Conservation (phyloP, 495 filamentous ascomycete species). For the Lophium mytilinum region DNA sequence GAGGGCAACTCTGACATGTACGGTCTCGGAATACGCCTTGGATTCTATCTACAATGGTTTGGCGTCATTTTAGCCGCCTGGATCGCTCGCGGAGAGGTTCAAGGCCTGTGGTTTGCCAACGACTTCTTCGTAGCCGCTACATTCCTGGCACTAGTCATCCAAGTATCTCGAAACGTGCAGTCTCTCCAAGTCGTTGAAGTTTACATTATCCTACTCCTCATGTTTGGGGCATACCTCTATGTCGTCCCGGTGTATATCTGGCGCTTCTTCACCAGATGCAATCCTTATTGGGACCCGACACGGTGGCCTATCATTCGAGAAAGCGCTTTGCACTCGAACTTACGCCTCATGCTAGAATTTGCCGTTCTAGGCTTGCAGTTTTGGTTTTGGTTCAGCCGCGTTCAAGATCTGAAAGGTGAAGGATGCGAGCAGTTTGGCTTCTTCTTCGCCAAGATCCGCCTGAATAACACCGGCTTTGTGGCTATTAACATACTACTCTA, state of each 20-base stretch:
- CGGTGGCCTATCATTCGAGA: slow-evolving; percentile 10
- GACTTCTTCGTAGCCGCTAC: slow-evolving; percentile 18
- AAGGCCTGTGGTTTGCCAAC: slow-evolving; percentile 11
- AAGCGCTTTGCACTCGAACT: slow-evolving; percentile 3
- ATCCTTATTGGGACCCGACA: slow-evolving; percentile 26
- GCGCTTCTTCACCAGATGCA: slow-evolving; percentile 27
- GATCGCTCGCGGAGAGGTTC: slow-evolving; percentile 19
- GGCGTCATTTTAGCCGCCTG: slow-evolving; percentile 22
- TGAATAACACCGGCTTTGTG: slow-evolving; percentile 11
- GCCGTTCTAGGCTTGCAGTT: slow-evolving; percentile 29
- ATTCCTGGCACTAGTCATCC: slow-evolving; percentile 22
- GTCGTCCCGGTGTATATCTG: slow-evolving; percentile 31
- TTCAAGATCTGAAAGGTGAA: not conserved
- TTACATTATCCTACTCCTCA: slow-evolving; percentile 35
- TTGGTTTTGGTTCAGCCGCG: slow-evolving; percentile 36
- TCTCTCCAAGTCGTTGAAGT: slow-evolving; percentile 13
- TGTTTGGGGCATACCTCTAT: slow-evolving; percentile 30
- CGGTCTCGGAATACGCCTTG: slow-evolving; percentile 23
- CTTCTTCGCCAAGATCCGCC: slow-evolving; percentile 9
- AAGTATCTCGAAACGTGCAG: slow-evolving; percentile 4
- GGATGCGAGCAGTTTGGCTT: slow-evolving; percentile 21
- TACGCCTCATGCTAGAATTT: slow-evolving; percentile 24
- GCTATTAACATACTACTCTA: slow-evolving; percentile 13
- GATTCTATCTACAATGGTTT: slow-evolving; percentile 24
- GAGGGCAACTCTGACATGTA: slow-evolving; percentile 22